Conservation (phyloP, 1,139 yeast genomes). For the Pichia norvegensis region DNA sequence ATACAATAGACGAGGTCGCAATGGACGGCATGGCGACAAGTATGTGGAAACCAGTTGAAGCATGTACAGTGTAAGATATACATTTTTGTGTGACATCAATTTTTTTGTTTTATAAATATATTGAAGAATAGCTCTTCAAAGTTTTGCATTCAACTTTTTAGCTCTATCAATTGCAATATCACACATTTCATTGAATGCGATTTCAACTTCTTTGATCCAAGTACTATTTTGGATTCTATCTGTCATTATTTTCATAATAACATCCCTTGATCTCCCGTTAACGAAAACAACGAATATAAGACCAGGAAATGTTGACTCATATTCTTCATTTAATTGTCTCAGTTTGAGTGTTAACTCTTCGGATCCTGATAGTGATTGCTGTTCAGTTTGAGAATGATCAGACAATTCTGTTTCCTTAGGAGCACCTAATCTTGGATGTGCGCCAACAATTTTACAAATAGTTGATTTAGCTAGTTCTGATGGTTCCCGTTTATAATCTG, state of each 20-base stretch:
- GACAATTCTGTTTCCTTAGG: slow-evolving; percentile 42
- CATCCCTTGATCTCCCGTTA: slow-evolving; percentile 65
- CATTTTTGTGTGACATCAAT: not conserved
- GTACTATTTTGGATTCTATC: slow-evolving; percentile 49
- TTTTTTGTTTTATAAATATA: not conserved
- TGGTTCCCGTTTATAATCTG: slow-evolving; percentile 18
- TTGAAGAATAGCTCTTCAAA: slow-evolving; percentile 7
- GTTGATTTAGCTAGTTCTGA: not conserved
- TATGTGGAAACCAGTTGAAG: not conserved
- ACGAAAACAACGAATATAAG: slow-evolving; percentile 86
- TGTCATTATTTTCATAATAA: slow-evolving; percentile 60
- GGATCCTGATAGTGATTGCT: slow-evolving; percentile 41
- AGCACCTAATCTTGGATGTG: slow-evolving; percentile 82
- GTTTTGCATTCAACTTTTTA: slow-evolving; percentile 36
- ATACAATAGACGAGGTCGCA: not conserved
- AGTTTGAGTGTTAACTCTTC: slow-evolving; percentile 40
- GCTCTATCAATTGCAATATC: slow-evolving; percentile 81
- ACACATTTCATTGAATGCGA: slow-evolving; percentile 81
- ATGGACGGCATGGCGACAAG: slow-evolving; percentile 1
- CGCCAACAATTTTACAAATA: slow-evolving; percentile 50
- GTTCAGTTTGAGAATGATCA: slow-evolving; percentile 63
- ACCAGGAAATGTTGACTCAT: slow-evolving; percentile 72
- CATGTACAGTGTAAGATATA: not conserved
- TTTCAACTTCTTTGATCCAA: slow-evolving; percentile 46
- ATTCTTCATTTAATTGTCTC: slow-evolving; percentile 45